These are phyloP conservation scores for Musa balbisiana DNA, from an alignment of 202 grass and related monocot genomes.

Conservation along the genomic window DNA sequence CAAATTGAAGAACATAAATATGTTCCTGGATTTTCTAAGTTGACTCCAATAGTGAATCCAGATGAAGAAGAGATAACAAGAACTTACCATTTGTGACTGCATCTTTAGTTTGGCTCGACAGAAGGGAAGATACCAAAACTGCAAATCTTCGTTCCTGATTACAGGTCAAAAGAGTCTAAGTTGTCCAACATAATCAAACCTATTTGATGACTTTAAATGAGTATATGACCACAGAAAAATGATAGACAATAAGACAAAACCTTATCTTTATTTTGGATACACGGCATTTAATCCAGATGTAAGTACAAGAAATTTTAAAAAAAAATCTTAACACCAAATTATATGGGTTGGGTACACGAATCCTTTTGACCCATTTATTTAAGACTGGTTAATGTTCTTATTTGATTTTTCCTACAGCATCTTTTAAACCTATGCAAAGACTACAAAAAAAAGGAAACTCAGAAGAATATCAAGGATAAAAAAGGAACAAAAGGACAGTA, in stretches of 20 bases:
- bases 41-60: neutral
- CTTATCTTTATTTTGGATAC: neutral
- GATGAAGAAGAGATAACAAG: neutral
- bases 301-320: neutral
- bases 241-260: neutral
- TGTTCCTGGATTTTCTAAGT: neutral
- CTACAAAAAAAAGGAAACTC: neutral
- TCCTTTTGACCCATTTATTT: neutral
- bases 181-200: neutral
- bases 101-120: constrained; percentile 96
- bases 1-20: neutral
- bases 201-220: neutral
- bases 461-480: neutral
- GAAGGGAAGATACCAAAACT: constrained; percentile 74
- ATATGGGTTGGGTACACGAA: neutral
- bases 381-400: neutral
- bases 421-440: neutral
- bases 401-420: neutral
- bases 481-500: neutral
- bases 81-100: constrained; percentile 84
- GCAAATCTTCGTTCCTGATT: constrained; percentile 82
- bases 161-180: neutral
- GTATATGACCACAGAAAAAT: neutral
- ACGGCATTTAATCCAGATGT: neutral
- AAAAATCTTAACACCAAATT: neutral